Evolutionary conservation across 768 basidiomycete species (phyloP).

Genomic region (Crepidotus variabilis): DNA sequence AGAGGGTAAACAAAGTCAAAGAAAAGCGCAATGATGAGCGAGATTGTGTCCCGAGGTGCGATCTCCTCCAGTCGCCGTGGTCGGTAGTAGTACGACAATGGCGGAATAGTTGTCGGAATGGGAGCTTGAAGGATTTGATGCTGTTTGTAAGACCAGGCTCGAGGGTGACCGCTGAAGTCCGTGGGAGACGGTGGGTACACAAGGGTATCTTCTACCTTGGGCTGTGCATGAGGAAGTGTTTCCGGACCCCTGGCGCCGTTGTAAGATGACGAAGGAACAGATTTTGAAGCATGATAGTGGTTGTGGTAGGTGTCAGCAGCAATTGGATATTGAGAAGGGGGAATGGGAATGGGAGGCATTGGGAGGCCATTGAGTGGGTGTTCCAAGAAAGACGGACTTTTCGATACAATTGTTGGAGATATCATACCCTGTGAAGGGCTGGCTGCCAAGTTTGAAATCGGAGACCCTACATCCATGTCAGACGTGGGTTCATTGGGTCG

Average conservation of each 20-base stretch:
- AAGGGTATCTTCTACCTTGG: conserved; percentile 43
- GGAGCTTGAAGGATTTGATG: conserved; percentile 43
- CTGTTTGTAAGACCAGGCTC: conserved; percentile 69
- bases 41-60: conserved; percentile 76
- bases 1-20: conserved; percentile 93
- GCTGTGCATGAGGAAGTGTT: conserved; percentile 28
- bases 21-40: conserved; percentile 81
- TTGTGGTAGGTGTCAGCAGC: conserved; percentile 64
- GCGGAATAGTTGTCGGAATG: conserved; percentile 46
- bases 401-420: conserved; percentile 41
- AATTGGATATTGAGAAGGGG: conserved; percentile 70
- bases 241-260: conserved; percentile 37
- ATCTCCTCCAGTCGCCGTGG: conserved; percentile 77
- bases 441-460: conserved; percentile 37
- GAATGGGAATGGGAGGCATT: conserved; percentile 42
- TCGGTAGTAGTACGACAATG: conserved; percentile 73
- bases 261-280: conserved; percentile 34
- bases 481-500: conserved; percentile 23
- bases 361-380: conserved; percentile 31
- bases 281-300: conserved; percentile 42
- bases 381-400: conserved; percentile 54
- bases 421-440: conserved; percentile 47
- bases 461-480: conserved; percentile 38
- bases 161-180: conserved; percentile 61
- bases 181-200: conserved; percentile 33